A percentile compares a stretch with the other conserved stretches of the same genome.
phyloP scores from a whole-genome alignment of 805 yeast species.

The Candida sphagnicola region DNA sequence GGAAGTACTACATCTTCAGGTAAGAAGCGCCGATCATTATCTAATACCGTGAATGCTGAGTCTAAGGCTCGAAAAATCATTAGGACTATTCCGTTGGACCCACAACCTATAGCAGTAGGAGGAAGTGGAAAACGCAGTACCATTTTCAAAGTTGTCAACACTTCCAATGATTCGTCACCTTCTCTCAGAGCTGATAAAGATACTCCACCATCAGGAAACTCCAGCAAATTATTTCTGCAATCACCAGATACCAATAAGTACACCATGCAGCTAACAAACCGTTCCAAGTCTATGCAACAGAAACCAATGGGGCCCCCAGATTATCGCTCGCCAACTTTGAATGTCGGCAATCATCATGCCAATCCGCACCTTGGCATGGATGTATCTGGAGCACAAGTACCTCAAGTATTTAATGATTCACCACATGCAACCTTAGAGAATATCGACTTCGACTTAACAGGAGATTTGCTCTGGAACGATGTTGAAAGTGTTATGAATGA shows the following conservation, averaged over 20 bases:
- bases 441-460: slow-evolving; percentile 43
- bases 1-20: slow-evolving; percentile 33
- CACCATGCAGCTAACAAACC: background rate
- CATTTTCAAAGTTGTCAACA: slow-evolving; percentile 35
- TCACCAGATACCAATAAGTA: background rate
- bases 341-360: background rate
- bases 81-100: slow-evolving; percentile 77
- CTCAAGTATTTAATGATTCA: slow-evolving; percentile 12
- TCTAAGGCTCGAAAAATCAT: slow-evolving; percentile 71
- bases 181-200: slow-evolving; percentile 9
- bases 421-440: slow-evolving; percentile 30
- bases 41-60: slow-evolving; percentile 60
- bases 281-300: background rate
- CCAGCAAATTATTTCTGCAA: slow-evolving; percentile 1
- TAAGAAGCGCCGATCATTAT: slow-evolving; percentile 45
- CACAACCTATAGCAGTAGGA: slow-evolving; percentile 60
- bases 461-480: slow-evolving; percentile 68
- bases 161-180: slow-evolving; percentile 31
- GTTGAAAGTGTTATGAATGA: slow-evolving; percentile 89
- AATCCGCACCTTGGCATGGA: background rate
- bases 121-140: slow-evolving; percentile 28
- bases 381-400: background rate
- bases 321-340: background rate
- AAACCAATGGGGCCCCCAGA: slow-evolving; percentile 2
- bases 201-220: slow-evolving; percentile 7